These are phyloP conservation scores for Kazachstania kunashirensis DNA, from an alignment of 805 yeast species.

Conservation along the genomic window DNA sequence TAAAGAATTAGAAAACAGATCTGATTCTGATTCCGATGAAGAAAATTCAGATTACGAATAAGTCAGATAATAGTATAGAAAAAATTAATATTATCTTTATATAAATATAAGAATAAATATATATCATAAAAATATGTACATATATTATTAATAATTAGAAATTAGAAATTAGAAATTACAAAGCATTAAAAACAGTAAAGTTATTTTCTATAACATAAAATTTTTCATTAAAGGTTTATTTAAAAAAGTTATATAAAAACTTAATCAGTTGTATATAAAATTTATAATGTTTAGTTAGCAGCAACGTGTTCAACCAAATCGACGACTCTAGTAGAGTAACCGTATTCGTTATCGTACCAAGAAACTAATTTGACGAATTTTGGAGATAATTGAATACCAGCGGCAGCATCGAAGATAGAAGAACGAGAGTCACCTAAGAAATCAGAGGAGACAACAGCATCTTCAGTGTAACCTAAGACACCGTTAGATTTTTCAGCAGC, in stretches of 20 bases:
- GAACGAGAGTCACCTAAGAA: conserved; percentile 55
- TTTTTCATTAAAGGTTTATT: too few species aligned
- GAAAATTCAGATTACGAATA: conserved; percentile 40
- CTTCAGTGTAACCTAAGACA: conserved; percentile 60
- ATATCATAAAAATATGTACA: too few species aligned
- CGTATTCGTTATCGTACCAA: conserved; percentile 70
- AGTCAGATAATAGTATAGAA: too few species aligned
- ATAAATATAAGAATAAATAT: neutral
- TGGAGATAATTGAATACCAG: conserved; percentile 63
- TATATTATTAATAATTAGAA: too few species aligned
- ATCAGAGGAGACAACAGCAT: conserved; percentile 61
- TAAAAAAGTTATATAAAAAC: too few species aligned
- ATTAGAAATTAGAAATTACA: too few species aligned
- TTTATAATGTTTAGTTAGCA: conserved; percentile 19
- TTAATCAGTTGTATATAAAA: too few species aligned
- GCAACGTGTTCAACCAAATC: conserved; percentile 60
- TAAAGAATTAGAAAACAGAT: conserved; percentile 80
- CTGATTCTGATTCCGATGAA: conserved; percentile 73
- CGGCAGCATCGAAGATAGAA: conserved; percentile 58
- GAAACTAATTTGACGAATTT: conserved; percentile 60
- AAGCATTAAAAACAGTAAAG: too few species aligned
- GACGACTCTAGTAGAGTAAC: conserved; percentile 67
- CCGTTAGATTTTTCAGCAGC: conserved; percentile 53
- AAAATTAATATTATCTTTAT: too few species aligned
- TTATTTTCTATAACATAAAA: too few species aligned